Conservation (phyloP, 164 flowering plant species). For the Vitis riparia region DNA sequence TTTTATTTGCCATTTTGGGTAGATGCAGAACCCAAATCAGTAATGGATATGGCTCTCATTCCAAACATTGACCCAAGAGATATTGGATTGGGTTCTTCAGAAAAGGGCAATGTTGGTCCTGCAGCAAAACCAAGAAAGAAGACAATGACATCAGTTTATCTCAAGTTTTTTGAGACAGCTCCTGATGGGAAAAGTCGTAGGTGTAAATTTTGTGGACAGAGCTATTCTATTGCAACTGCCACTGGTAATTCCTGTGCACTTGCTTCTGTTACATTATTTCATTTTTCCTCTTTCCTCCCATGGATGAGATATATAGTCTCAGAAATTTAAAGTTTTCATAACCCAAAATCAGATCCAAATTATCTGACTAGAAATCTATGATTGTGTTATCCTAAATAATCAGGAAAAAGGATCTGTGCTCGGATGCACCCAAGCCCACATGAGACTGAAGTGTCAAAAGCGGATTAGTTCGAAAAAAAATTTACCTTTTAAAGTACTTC, state of each 20-base stretch:
- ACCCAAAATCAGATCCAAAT: too few species aligned
- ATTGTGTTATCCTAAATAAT: too few species aligned
- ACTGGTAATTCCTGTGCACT: slow-evolving; percentile 56
- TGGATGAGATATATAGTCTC: too few species aligned
- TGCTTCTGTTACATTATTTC: not conserved
- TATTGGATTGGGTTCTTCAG: slow-evolving; percentile 66
- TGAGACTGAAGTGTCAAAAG: slow-evolving; percentile 1
- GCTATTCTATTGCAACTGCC: slow-evolving; percentile 94
- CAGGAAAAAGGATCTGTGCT: too few species aligned
- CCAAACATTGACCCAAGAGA: slow-evolving; percentile 55
- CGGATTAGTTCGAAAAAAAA: not conserved
- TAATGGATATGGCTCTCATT: slow-evolving; percentile 66
- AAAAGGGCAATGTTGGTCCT: slow-evolving; percentile 51
- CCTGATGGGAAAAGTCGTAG: slow-evolving; percentile 86
- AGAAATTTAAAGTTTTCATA: too few species aligned
- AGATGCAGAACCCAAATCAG: slow-evolving; percentile 76
- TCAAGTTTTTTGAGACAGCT: slow-evolving; percentile 87
- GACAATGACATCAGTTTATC: slow-evolving; percentile 93
- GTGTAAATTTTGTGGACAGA: slow-evolving; percentile 95
- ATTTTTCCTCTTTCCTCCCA: too few species aligned
- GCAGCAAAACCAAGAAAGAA: slow-evolving; percentile 75
- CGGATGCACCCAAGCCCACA: not conserved
- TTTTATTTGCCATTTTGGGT: slow-evolving; percentile 14
- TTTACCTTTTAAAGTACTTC: not conserved
- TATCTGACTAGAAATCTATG: too few species aligned